Evolutionary conservation across 768 basidiomycete genomes (phyloP), one percentile per base, ranked within the genome.

Genomic region (Lactarius indigo): DNA sequence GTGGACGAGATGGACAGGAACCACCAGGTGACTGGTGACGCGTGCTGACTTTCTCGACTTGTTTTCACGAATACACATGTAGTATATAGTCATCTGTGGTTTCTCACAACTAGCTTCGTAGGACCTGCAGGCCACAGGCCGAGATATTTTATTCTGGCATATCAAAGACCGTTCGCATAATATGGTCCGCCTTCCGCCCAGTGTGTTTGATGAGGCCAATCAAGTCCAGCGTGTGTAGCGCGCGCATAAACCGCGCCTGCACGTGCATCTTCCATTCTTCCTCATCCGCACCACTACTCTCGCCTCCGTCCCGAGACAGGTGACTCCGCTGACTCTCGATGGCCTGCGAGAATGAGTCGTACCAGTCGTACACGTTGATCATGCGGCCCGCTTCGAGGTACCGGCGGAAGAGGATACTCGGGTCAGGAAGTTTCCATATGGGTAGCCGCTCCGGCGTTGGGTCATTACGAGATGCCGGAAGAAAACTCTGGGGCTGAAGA

Each of bases 361-460:
- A 93, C 93, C 92, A 94, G 75, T 95, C 93, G 74, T 90, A 93
- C 2, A 92, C 83, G 73, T 94, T 94, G 76, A 94, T 85, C 84
- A 90, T 84, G 77, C 83, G 87, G 55, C 90, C 91, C 57, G 89
- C 89, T 71, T 92, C 88, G 52, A 88, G 80, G 76, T 92, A 94
- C 26, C 91, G 82, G 57, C 78, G 79, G 78, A 94, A 91, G 17
- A 94, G 78, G 64, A 94, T 89, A 71, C 85, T 87, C 1, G 85
- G 87, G 70, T 94, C 92, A 0, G 91, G 88, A 50, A 90, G 80
- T 56, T 83, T 79, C 79, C 80, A 83, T 7, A 87, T 71, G 2
- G 75, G 70, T 28, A 60, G 42, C 17, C 61, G 61, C 23, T 64
- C 31, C 26, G 30, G 44, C 4, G 42, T 37, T 33, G 47, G 10